These are phyloP conservation scores for Acacia confusa DNA, from an alignment of 306 rosid species.

Conservation along the genomic window DNA sequence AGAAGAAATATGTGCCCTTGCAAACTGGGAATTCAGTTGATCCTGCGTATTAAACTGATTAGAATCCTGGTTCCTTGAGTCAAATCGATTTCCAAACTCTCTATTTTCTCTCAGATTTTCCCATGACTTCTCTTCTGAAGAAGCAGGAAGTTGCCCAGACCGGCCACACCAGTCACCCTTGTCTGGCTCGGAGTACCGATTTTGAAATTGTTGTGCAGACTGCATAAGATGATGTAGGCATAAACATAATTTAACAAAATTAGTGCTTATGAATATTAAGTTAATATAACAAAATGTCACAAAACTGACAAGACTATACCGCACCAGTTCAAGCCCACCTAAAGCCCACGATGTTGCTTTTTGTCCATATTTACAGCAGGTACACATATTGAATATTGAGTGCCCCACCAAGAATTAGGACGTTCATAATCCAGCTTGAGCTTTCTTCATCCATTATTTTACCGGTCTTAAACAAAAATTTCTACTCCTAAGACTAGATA, in stretches of 20 bases:
- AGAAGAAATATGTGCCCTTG: slow-evolving; percentile 53
- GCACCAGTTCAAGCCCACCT: slow-evolving; percentile 52
- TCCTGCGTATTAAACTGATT: slow-evolving; percentile 62
- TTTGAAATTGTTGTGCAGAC: slow-evolving; percentile 57
- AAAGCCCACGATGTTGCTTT: slow-evolving; percentile 58
- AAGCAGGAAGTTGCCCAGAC: slow-evolving; percentile 54
- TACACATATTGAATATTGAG: slow-evolving; percentile 56
- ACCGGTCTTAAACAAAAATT: slow-evolving; percentile 8
- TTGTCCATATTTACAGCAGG: slow-evolving; percentile 80
- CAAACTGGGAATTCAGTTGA: slow-evolving; percentile 57
- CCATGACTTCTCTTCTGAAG: slow-evolving; percentile 80
- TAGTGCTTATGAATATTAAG: neutral
- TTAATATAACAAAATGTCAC: neutral
- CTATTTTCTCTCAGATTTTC: slow-evolving; percentile 60
- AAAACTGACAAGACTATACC: neutral
- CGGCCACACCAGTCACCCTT: slow-evolving; percentile 94
- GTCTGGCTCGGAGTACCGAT: slow-evolving; percentile 83
- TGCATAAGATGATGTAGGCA: slow-evolving; percentile 34
- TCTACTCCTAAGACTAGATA: neutral
- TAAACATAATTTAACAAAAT: neutral
- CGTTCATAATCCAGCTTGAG: slow-evolving; percentile 24
- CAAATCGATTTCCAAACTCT: slow-evolving; percentile 61
- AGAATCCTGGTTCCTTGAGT: slow-evolving; percentile 53
- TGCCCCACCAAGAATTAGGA: slow-evolving; percentile 91
- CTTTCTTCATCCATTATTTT: slow-evolving; percentile 3